Evolutionary conservation across 768 basidiomycete genomes (phyloP).

Genomic region (Lentinus brumalis): DNA sequence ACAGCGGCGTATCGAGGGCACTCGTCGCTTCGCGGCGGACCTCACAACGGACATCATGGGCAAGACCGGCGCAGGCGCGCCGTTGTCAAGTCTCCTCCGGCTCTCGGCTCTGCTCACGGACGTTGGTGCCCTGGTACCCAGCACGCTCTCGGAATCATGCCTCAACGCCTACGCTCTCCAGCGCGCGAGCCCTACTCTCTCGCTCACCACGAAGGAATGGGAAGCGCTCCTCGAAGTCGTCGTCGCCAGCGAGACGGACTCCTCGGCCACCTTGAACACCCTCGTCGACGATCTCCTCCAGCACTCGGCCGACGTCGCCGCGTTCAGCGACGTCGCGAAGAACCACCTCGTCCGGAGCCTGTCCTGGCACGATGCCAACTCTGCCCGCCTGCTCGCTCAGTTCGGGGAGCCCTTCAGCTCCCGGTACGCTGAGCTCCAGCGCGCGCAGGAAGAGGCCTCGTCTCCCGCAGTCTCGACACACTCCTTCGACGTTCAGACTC

Average conservation of each 20-base stretch:
- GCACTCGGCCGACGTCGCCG: slow-evolving; percentile 20
- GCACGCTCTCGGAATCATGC: slow-evolving; percentile 37
- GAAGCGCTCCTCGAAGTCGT: slow-evolving; percentile 46
- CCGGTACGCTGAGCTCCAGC: slow-evolving; percentile 15
- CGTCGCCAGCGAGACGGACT: slow-evolving; percentile 11
- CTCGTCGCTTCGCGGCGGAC: slow-evolving; percentile 18
- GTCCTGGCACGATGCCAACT: slow-evolving; percentile 16
- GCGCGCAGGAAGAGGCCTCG: not conserved
- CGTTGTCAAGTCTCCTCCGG: slow-evolving; percentile 9
- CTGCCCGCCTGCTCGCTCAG: slow-evolving; percentile 14
- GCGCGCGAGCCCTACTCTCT: slow-evolving; percentile 32
- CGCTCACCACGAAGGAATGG: slow-evolving; percentile 45
- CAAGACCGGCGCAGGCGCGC: not conserved
- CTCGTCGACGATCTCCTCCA: slow-evolving; percentile 15
- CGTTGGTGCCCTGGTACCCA: slow-evolving; percentile 29
- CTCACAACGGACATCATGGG: slow-evolving; percentile 7
- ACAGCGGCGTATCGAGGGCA: slow-evolving; percentile 16
- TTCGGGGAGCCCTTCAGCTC: slow-evolving; percentile 18
- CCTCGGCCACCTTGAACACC: slow-evolving; percentile 12
- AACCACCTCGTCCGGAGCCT: slow-evolving; percentile 15
- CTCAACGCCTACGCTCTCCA: slow-evolving; percentile 50
- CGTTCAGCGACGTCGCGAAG: slow-evolving; percentile 16
- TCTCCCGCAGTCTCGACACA: slow-evolving; percentile 8
- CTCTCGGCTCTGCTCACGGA: slow-evolving; percentile 16
- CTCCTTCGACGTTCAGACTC: slow-evolving; percentile 8